Evolutionary conservation across 148 eudicot species (phyloP), one percentile per base, ranked within the genome.

Genomic region (Cornus controversa): DNA sequence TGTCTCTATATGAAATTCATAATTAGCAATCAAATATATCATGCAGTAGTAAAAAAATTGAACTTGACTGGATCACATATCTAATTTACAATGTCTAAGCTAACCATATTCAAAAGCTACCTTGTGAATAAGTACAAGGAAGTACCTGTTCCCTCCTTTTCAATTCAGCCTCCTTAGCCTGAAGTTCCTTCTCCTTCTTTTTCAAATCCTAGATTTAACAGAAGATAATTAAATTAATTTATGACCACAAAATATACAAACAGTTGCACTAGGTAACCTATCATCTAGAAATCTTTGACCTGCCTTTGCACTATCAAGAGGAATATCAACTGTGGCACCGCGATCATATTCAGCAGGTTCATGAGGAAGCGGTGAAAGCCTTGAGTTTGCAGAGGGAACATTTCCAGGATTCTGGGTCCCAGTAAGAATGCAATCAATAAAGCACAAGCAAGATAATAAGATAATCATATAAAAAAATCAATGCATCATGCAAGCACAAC

Each of bases 121-220:
- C 58, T 40, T 23, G 22, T n/a, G 20, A 20, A 71, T 10, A 6
- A 18, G 26, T 34, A 45, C 63, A 69, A 72, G 60, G 40, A 24
- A 64, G 23, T 77, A 89, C 96, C 89, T 91, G 87, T 71, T 91
- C 96, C 75, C 78, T 82, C 81, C 77, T 86, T 67, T 78, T 89
- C 65, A 90, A 75, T 82, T 91, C 96, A 80, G 88, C 88, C 82
- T 90, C 96, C 82, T 79, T 91, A 74, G 91, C 93, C 78, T 81
- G 85, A 73, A 91, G 88, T 81, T 91, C 91, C 69, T 80, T 88
- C 84, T 90, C 93, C 79, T 54, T 85, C 69, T 70, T 86, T 73
- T 77, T 91, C 68, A 82, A 50, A 81, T 91, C 91, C 93, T 90
- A 72, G n/a, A 73, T 36, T 57, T 14, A n/a, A 74, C 23, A 50